Evolutionary conservation across 2,329 filamentous ascomycete species (phyloP).

Genomic region (Penicillium sp.): DNA sequence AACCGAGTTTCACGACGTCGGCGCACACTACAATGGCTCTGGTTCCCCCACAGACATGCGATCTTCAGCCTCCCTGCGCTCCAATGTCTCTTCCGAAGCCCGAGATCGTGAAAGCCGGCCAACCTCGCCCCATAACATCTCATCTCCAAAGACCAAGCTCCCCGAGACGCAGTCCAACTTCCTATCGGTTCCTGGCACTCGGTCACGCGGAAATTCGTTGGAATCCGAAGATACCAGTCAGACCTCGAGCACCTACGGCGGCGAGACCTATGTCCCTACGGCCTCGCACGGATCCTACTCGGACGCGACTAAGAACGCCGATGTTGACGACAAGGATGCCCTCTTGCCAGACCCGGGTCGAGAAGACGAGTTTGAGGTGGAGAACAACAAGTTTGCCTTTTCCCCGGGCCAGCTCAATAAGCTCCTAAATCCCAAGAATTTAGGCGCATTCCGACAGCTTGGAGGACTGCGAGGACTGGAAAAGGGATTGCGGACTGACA

Average conservation of each 20-base stretch:
- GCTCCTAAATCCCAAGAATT: slow-evolving; percentile 76
- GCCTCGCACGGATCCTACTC: slow-evolving; percentile 46
- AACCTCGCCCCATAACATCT: slow-evolving; percentile 68
- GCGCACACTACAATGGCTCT: slow-evolving; percentile 31
- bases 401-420: slow-evolving; percentile 73
- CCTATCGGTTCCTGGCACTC: slow-evolving; percentile 63
- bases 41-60: slow-evolving; percentile 53
- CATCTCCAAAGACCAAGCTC: slow-evolving; percentile 59
- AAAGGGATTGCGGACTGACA: slow-evolving; percentile 69
- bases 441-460: slow-evolving; percentile 72
- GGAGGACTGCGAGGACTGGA: slow-evolving; percentile 73
- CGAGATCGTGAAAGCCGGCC: slow-evolving; percentile 57
- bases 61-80: slow-evolving; percentile 54
- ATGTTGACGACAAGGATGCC: slow-evolving; percentile 64
- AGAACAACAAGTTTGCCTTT: slow-evolving; percentile 72
- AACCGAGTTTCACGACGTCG: slow-evolving; percentile 33
- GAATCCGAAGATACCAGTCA: slow-evolving; percentile 62
- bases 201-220: slow-evolving; percentile 65
- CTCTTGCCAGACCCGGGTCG: slow-evolving; percentile 70
- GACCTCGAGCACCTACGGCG: slow-evolving; percentile 55
- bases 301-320: slow-evolving; percentile 46
- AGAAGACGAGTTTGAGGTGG: slow-evolving; percentile 67
- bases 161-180: slow-evolving; percentile 57
- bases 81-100: slow-evolving; percentile 60
- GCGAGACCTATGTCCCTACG: slow-evolving; percentile 54